Base-by-base conservation (phyloP, 2,329 filamentous ascomycete genomes). In the Mariannaea sp. region DNA sequence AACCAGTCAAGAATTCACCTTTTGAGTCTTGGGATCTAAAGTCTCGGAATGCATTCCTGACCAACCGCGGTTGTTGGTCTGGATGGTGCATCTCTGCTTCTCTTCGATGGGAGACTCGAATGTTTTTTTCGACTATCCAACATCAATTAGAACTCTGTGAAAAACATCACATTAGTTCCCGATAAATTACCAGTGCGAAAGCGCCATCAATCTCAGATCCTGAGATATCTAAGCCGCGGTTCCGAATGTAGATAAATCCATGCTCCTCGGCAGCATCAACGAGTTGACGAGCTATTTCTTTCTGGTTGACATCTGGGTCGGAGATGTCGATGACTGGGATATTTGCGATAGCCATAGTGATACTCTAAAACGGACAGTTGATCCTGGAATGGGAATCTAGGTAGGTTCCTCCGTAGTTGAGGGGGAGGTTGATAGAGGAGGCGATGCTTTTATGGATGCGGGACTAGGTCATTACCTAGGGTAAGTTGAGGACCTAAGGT, bases 211-310 rank as follows among this genome's bases (percentile, higher is more conserved):
- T 84, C 47, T 86, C 81, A 22, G 80, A 73, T 0, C 80, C 73
- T 0, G 87, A 77, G 41, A 97, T 90, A 55, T 88, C 84, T 10
- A 79, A 77, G 36, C 86, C 87, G 17, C 84, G 80, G 67, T 90
- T 92, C 67, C 85, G 87, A 65, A 97, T 85, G 70, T 94, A 97
- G 56, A 97, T 83, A 72, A 97, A 97, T 56, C 93, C 93, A 73
- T 92, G 88, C 48, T 87, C 85, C 30, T 85, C 83, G 2, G 92
- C 92, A 1, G 93, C 93, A 56, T 88, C 82, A 35, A 97, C 84
- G 35, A 97, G 80, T 58, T 85, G 81, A 49, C 83, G 83, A 45
- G 88, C 88, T 16, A 85, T 74, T 39, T 76, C 71, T n/a, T 70
- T 68, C 53, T 81, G 75, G 59, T 87, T 77, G 5, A 80, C 76